phyloP scores from a whole-genome alignment of 768 basidiomycete species.

The Russula abietina region DNA sequence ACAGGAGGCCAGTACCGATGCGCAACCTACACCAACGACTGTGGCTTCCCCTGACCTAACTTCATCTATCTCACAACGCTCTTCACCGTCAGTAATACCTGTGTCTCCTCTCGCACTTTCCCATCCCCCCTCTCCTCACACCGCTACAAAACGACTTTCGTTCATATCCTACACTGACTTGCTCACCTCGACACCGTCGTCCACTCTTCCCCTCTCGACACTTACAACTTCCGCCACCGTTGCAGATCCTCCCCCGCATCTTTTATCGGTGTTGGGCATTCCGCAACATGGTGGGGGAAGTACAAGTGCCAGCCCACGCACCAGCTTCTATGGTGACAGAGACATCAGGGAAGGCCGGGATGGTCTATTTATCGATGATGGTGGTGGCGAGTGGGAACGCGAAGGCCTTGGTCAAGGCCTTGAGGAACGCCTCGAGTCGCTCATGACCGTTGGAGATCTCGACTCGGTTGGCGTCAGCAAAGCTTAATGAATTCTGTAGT shows the following conservation, averaged over 20 bases:
- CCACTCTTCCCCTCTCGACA: slow-evolving; percentile 63
- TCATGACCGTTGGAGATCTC: slow-evolving; percentile 32
- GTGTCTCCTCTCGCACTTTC: slow-evolving; percentile 31
- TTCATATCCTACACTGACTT: slow-evolving; percentile 89
- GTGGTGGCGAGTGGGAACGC: slow-evolving; percentile 83
- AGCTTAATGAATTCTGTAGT: slow-evolving; percentile 12
- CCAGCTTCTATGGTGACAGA: slow-evolving; percentile 23
- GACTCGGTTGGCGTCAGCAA: slow-evolving; percentile 18
- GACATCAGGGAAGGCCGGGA: slow-evolving; percentile 23
- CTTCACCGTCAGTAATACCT: slow-evolving; percentile 25
- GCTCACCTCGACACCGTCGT: slow-evolving; percentile 67
- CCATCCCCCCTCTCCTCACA: slow-evolving; percentile 43
- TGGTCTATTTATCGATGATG: slow-evolving; percentile 46
- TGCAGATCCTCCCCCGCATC: slow-evolving; percentile 66
- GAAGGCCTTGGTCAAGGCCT: slow-evolving; percentile 78
- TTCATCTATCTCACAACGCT: slow-evolving; percentile 22
- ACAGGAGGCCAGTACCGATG: slow-evolving; percentile 9
- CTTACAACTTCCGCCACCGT: slow-evolving; percentile 58
- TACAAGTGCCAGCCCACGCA: slow-evolving; percentile 26
- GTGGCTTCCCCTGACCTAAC: slow-evolving; percentile 26
- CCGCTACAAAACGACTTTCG: slow-evolving; percentile 63
- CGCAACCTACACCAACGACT: slow-evolving; percentile 27
- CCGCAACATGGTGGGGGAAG: slow-evolving; percentile 32
- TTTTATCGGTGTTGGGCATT: slow-evolving; percentile 52
- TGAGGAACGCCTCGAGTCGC: slow-evolving; percentile 72